A percentile compares a stretch with the other conserved stretches of the same genome.
Evolutionary conservation across 306 rosid species (phyloP).

Genomic region (Lathyrus sativus): DNA sequence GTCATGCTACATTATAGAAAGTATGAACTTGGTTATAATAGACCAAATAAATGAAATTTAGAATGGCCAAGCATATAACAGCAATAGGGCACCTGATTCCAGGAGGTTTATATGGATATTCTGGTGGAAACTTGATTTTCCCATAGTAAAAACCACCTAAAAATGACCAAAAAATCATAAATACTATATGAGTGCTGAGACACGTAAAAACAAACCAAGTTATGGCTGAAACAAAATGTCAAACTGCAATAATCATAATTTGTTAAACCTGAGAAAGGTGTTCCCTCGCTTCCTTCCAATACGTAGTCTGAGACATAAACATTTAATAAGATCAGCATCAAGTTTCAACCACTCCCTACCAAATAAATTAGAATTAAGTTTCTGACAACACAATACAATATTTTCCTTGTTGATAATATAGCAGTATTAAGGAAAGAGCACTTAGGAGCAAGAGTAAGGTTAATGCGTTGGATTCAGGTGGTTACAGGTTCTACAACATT

Average conservation of each 20-base stretch:
- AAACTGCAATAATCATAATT: slow-evolving; percentile 33
- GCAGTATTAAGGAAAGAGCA: slow-evolving; percentile 15
- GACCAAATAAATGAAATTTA: slow-evolving; percentile 26
- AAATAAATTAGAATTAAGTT: slow-evolving; percentile 31
- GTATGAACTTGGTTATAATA: slow-evolving; percentile 13
- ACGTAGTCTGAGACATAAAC: slow-evolving; percentile 70
- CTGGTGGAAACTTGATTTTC: slow-evolving; percentile 89
- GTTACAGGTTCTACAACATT: slow-evolving; percentile 23
- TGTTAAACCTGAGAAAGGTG: slow-evolving; percentile 85
- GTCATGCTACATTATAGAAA: slow-evolving; percentile 67
- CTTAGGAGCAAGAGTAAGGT: slow-evolving; percentile 6
- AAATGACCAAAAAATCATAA: slow-evolving; percentile 2
- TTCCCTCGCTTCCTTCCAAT: slow-evolving; percentile 97
- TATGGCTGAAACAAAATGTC: slow-evolving; percentile 22
- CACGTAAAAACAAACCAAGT: slow-evolving; percentile 17
- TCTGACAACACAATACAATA: slow-evolving; percentile 11
- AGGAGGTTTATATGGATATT: slow-evolving; percentile 94
- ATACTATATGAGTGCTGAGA: slow-evolving; percentile 19
- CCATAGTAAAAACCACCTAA: slow-evolving; percentile 94
- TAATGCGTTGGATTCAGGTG: background rate
- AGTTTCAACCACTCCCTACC: slow-evolving; percentile 29
- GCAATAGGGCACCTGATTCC: slow-evolving; percentile 74
- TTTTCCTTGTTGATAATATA: slow-evolving; percentile 5
- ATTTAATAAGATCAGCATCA: slow-evolving; percentile 38
- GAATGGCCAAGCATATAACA: slow-evolving; percentile 14